A percentile compares a stretch with the other conserved stretches of the same genome.
These are phyloP conservation scores for Stropharia rugosoannulata DNA, from an alignment of 768 basidiomycete genomes.

Conservation along the genomic window DNA sequence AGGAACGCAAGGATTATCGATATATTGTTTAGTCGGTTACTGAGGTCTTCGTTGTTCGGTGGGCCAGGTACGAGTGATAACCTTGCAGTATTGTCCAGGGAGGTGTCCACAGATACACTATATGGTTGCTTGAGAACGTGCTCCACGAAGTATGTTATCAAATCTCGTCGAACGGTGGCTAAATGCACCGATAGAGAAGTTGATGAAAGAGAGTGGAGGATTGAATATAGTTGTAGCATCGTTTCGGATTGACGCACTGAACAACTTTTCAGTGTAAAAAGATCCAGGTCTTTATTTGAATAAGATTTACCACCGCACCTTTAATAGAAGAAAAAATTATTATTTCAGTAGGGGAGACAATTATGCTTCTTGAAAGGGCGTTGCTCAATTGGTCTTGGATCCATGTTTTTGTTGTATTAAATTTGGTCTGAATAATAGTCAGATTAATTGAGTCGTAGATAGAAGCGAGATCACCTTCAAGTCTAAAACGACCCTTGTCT, in stretches of 20 bases:
- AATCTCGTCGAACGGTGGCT: conserved; percentile 62
- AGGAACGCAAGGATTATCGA: conserved; percentile 64
- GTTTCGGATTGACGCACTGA: conserved; percentile 59
- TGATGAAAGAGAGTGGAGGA: conserved; percentile 60
- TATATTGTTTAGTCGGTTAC: conserved; percentile 53
- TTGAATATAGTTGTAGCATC: conserved; percentile 46
- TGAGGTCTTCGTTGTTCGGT: conserved; percentile 35
- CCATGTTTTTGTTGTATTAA: conserved; percentile 53
- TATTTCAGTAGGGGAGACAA: conserved; percentile 48
- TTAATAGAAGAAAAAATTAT: conserved; percentile 51
- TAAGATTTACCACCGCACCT: conserved; percentile 24
- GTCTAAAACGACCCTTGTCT: conserved; percentile 52
- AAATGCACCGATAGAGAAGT: conserved; percentile 55
- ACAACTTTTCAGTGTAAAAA: conserved; percentile 3
- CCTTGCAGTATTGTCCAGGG: conserved; percentile 38
- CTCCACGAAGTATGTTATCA: conserved; percentile 60
- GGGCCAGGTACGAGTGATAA: conserved; percentile 49
- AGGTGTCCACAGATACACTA: conserved; percentile 35
- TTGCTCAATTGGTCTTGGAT: conserved; percentile 73
- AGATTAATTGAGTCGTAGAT: neutral
- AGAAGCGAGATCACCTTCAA: conserved; percentile 47
- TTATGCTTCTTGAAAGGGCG: conserved; percentile 60
- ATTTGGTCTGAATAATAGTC: conserved; percentile 42
- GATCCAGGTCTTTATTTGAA: neutral
- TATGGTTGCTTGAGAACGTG: conserved; percentile 52